Evolutionary conservation across 495 filamentous ascomycete genomes (phyloP).

Genomic region (Jackrogersella minutella): DNA sequence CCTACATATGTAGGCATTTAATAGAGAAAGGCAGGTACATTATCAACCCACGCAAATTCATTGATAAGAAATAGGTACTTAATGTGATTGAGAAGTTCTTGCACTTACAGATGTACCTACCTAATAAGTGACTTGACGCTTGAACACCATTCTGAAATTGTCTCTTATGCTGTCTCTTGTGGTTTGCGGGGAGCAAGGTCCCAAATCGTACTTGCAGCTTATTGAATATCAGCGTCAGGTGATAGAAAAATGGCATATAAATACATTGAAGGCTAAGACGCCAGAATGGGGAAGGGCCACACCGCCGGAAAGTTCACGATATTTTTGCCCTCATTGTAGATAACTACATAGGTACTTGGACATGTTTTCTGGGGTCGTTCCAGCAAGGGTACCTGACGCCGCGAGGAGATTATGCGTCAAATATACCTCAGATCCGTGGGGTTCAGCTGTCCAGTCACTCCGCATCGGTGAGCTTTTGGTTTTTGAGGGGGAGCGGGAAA

Average conservation of each 20-base stretch:
- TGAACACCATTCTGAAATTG: not conserved
- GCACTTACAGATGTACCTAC: slow-evolving; percentile 14
- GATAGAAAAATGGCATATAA: slow-evolving; percentile 9
- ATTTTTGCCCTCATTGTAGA: not conserved
- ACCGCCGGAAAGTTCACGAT: slow-evolving; percentile 33
- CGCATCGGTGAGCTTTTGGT: slow-evolving; percentile 25
- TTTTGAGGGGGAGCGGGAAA: not conserved
- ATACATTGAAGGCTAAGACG: slow-evolving; percentile 11
- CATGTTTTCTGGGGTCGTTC: slow-evolving; percentile 21
- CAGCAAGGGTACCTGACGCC: slow-evolving; percentile 11
- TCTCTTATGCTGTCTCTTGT: slow-evolving; percentile 2
- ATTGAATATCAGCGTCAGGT: slow-evolving; percentile 4
- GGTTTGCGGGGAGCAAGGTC: not conserved
- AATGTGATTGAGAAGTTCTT: not conserved
- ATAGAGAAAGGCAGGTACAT: not conserved
- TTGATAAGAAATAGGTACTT: not conserved
- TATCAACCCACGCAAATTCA: not conserved
- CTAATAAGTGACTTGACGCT: slow-evolving; percentile 11
- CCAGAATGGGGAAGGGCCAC: slow-evolving; percentile 14
- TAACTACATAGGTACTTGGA: not conserved
- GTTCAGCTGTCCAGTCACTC: slow-evolving; percentile 17
- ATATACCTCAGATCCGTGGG: slow-evolving; percentile 38
- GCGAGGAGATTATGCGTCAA: slow-evolving; percentile 38
- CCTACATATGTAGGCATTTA: too few relatives aligned
- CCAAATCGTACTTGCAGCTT: slow-evolving; percentile 14